Evolutionary conservation across 2,329 filamentous ascomycete genomes (phyloP).

Genomic region (Ceratocystis cacaofunesta): DNA sequence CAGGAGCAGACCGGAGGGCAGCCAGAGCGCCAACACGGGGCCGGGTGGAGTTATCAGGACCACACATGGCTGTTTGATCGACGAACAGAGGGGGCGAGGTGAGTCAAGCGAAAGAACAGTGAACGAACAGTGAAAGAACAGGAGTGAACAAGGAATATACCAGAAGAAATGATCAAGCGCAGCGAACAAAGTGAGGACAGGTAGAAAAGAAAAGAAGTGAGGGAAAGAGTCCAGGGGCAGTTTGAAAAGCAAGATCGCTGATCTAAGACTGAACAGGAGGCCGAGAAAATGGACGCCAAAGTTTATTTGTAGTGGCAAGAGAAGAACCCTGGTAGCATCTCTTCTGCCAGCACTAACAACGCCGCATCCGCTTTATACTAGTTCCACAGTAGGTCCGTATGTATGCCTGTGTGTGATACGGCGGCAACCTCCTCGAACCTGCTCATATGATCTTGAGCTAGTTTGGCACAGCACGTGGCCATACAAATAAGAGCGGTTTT

Average conservation of each 20-base stretch:
- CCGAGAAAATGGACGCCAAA: neutral
- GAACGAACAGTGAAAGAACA: too few relatives aligned
- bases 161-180: too few relatives aligned
- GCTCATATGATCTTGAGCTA: conserved; percentile 4
- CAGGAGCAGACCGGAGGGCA: conserved; percentile 25
- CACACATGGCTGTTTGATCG: conserved; percentile 28
- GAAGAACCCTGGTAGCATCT: neutral
- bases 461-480: conserved; percentile 3
- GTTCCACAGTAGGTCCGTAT: neutral
- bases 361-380: neutral
- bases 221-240: neutral
- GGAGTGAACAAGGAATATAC: too few relatives aligned
- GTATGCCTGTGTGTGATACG: neutral
- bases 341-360: neutral
- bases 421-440: neutral
- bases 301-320: neutral
- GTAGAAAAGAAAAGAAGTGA: neutral
- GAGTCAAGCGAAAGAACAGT: too few relatives aligned
- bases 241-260: neutral
- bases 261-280: too few relatives aligned
- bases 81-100: too few relatives aligned
- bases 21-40: conserved; percentile 33
- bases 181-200: neutral
- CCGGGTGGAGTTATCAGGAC: conserved; percentile 28
- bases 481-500: neutral